Evolutionary conservation across 352 stramenopile genomes (phyloP), one percentile per base, ranked within the genome.

Genomic region (Peronospora belbahrii): DNA sequence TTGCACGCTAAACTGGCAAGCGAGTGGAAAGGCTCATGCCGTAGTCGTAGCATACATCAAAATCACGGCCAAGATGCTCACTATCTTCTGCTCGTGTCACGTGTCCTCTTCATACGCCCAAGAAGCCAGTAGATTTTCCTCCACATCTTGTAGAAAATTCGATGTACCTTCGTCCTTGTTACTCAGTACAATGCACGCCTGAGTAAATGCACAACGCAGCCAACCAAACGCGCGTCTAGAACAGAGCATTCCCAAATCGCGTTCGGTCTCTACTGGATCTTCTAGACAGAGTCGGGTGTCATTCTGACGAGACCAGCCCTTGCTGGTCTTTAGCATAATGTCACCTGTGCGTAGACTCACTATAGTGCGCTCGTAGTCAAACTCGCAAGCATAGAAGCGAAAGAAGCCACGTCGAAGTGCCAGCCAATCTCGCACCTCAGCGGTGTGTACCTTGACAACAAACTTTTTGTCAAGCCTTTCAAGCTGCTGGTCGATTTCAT

Each of bases 191-290:
- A 65, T 37, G 22, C 62, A 75, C 11, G 56, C 66, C 22, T 78
- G 66, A 23, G 74, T 68, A 42, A 89, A 60, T 14, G 68, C 70
- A 39, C 54, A 69, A 7, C 74, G 73, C 9, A 89, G 47, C 6
- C 66, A 68, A 9, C 56, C 62, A 22, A 85, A 50, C 15, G 70
- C 59, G n/a, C 71, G 67, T 13, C 64, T 55, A 14, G 80, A 84
- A 46, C 84, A 83, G 20, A 88, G 64, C 34, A 36, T 47, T n/a
- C 81, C 81, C 6, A 93, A 54, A 48, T 93, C 78, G 6, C 78
- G 70, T 19, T 67, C 59, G 4, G 46, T 68, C 52, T 93, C 81
- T 13, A 93, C 74, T 0, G 81, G 81, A 32, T 90, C 81, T 67
- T 93, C 76, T n/a, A 93, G 61, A 22, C 71, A 74, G 1, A 93